Base-by-base conservation (phyloP, 441 rosid genomes). In the Theobroma grandiflorum region DNA sequence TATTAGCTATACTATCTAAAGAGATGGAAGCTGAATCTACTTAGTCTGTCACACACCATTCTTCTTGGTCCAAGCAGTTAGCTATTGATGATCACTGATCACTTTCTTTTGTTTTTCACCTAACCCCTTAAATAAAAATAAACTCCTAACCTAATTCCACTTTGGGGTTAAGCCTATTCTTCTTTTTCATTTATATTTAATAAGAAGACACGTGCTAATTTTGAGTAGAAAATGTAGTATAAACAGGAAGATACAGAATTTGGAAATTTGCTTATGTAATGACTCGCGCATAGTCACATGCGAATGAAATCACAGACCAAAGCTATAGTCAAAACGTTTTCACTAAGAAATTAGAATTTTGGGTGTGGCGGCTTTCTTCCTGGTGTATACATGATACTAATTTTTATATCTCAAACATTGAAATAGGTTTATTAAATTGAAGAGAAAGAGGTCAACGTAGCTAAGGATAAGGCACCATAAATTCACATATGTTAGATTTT, bases 131-230 rank as follows among this genome's bases (percentile, higher is more conserved):
- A 20, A 31, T 9, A n/a, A 40, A 40, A 18, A 0, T 0, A 38
- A 40, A 8, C 4, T 61, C 14, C 15, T 37, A 67, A 67, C 72
- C 72, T 66, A 66, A 40, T 14, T 67, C 72, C 72, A 38, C 35
- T n/a, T n/a, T 37, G 22, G 18, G 22, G 18, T 61, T 31, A 57
- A 57, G 31, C 47, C 20, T 37, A 15, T 37, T n/a, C 8, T 38
- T 65, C 7, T 38, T 65, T 2, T 35, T 33, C 33, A 37, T 50
- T 50, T 15, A 50, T 26, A 65, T 65, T 38, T 37, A 65, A 65
- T 65, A 65, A 63, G 26, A 35, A 16, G 38, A 18, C 26, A 3
- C 49, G 18, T 66, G 47, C 26, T 16, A 8, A 35, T 33, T 18
- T 65, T 65, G 26, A 65, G 40, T 62, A 31, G 47, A 65, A 65